Evolutionary conservation across 164 flowering plant genomes (phyloP).

Genomic region (Magnolia changhungtana): DNA sequence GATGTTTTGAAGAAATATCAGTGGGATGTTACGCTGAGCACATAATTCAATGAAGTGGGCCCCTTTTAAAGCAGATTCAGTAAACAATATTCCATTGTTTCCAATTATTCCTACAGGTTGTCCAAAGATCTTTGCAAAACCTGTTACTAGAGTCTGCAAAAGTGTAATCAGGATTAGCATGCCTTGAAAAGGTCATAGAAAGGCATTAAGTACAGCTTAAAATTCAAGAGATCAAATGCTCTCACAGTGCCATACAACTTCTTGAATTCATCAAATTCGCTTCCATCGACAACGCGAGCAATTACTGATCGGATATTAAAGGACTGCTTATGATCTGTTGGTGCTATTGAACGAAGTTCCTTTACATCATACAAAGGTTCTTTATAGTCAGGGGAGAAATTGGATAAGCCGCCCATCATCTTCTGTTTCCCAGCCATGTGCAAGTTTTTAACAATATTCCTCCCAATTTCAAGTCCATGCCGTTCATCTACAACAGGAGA

Average conservation of each 20-base stretch:
- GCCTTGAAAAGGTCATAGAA: not conserved
- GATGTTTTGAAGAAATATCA: constrained; percentile 95
- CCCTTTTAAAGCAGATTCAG: constrained; percentile 96
- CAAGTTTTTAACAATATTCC: constrained; percentile 85
- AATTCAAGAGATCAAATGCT: constrained; percentile 20
- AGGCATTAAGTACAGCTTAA: not conserved
- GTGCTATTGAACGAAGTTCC: constrained; percentile 87
- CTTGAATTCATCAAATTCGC: constrained; percentile 99
- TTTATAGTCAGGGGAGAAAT: constrained; percentile 34
- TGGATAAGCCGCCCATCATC: constrained; percentile 19
- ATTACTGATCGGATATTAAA: constrained; percentile 88
- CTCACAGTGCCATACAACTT: constrained; percentile 99
- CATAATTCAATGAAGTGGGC: constrained; percentile 94
- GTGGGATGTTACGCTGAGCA: constrained; percentile 88
- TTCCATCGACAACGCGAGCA: constrained; percentile 92
- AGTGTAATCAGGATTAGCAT: constrained; percentile 7
- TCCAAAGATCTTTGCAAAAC: constrained; percentile 86
- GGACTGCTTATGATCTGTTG: constrained; percentile 81
- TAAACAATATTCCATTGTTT: constrained; percentile 90
- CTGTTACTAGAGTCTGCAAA: constrained; percentile 96
- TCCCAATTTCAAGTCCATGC: constrained; percentile 89
- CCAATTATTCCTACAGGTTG: constrained; percentile 93
- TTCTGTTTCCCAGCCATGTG: constrained; percentile 74
- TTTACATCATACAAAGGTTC: constrained; percentile 85
- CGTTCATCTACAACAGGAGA: constrained; percentile 64